phyloP scores from a whole-genome alignment of 1,139 yeast genomes.

The Zygosaccharomyces sapae region DNA sequence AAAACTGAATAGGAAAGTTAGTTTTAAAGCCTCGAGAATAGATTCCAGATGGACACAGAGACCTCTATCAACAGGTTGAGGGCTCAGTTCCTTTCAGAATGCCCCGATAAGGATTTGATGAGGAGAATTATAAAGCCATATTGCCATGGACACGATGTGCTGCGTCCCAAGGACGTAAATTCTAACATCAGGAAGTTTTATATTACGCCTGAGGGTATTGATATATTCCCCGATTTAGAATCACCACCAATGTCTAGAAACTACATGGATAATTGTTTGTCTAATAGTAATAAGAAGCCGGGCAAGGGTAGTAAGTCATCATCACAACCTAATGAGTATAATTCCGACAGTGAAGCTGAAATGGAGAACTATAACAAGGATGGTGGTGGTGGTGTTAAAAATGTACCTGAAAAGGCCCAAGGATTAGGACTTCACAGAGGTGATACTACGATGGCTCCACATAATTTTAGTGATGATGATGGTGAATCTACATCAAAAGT shows the following conservation, averaged over 20 bases:
- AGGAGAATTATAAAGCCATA: constrained; percentile 33
- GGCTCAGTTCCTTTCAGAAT: constrained; percentile 31
- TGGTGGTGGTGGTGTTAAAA: background rate
- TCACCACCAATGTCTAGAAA: constrained; percentile 35
- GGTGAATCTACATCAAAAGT: background rate
- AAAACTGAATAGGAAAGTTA: background rate
- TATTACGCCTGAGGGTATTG: constrained; percentile 23
- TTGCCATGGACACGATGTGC: constrained; percentile 7
- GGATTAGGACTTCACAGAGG: background rate
- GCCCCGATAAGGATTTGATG: constrained; percentile 34
- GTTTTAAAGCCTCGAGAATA: no score
- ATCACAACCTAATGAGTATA: constrained; percentile 1
- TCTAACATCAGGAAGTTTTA: constrained; percentile 22
- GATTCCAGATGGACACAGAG: constrained; percentile 28
- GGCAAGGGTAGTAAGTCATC: constrained; percentile 11
- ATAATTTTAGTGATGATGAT: background rate
- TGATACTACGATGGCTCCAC: background rate
- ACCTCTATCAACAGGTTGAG: constrained; percentile 31
- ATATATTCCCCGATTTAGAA: constrained; percentile 25
- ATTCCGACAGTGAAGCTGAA: constrained; percentile 1
- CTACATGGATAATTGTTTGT: constrained; percentile 23
- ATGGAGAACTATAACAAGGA: constrained; percentile 3
- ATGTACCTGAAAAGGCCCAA: background rate
- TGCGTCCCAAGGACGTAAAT: constrained; percentile 8
- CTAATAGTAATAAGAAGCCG: constrained; percentile 12